Evolutionary conservation across 495 filamentous ascomycete species (phyloP), one percentile per base, ranked within the genome.

Genomic region (Neurospora tetrasperma): DNA sequence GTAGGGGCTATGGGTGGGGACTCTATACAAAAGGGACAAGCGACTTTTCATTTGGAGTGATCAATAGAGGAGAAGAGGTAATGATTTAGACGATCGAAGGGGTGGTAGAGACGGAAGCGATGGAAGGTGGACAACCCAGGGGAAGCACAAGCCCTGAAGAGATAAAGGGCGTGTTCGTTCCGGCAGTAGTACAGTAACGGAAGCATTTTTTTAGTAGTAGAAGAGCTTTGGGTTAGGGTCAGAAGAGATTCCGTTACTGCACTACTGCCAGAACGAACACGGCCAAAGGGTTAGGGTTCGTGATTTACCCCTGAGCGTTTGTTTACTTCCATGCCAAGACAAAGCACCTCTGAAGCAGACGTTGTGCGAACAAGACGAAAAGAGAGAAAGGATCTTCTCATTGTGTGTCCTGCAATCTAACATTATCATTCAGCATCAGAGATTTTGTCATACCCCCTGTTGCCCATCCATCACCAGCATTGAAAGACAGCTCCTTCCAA

Each of bases 11-110:
- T 40, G 3, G 66, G 10, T 5, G 48, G 59, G 2, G 70, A 20
- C 14, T 11, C 40, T 10, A 11, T 2, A 11, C 72, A 5, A 2
- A 70, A 5, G 40, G 73, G 41, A 7, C 41, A 69, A 23, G 46
- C 74, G 10, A 77, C 74, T 0, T 77, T 76, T 14, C 76, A 69
- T 31, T 66, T 77, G 38, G 74, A 77, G 62, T 75, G 27, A 46
- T 40, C n/a, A n/a, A n/a, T n/a, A n/a, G 7, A 1, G 39, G 39
- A 40, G 7, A 0, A 9, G 39, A 40, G 7, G 39, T 40, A 8
- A 40, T 40, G 4, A 38, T 38, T 38, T 5, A 4, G 39, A 40
- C 27, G 27, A 31, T 5, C 5, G 38, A 39, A 1, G 38, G 7
- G 10, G 12, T 23, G 20, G n/a, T n/a, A n/a, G n/a, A n/a, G n/a